A percentile compares a stretch with the other conserved stretches of the same genome.
phyloP scores from a whole-genome alignment of 2,329 filamentous ascomycete genomes.

The Aspergillus versicolor region DNA sequence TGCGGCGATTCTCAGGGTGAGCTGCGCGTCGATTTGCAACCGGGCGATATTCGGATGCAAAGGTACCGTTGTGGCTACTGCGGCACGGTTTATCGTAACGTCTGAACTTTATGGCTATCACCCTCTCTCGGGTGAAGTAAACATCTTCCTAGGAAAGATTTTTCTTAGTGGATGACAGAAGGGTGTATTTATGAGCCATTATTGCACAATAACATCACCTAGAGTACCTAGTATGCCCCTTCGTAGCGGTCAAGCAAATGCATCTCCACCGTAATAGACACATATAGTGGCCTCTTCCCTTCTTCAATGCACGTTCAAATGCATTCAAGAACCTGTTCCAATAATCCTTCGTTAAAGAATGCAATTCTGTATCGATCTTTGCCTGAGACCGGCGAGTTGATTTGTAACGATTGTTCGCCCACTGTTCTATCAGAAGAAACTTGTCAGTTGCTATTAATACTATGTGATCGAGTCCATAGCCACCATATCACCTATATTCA shows the following conservation, averaged over 20 bases:
- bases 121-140: too few species aligned
- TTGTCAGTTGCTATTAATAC: neutral
- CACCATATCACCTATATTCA: conserved; percentile 5
- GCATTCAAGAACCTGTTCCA: conserved; percentile 5
- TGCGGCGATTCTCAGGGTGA: too few species aligned
- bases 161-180: too few species aligned
- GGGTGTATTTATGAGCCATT: too few species aligned
- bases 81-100: too few species aligned
- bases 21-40: too few species aligned
- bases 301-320: conserved; percentile 5
- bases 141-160: too few species aligned
- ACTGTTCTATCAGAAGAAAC: neutral
- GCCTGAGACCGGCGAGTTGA: neutral
- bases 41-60: too few species aligned
- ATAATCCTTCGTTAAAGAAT: conserved; percentile 8
- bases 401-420: conserved; percentile 7
- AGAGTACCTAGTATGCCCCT: neutral
- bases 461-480: neutral
- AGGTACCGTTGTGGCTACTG: too few species aligned
- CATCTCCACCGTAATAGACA: conserved; percentile 2
- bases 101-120: too few species aligned
- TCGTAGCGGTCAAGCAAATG: neutral
- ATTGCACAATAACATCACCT: too few species aligned
- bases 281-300: neutral
- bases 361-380: conserved; percentile 5